phyloP scores from a whole-genome alignment of 148 eudicot genomes.

The Limonium bicolor region DNA sequence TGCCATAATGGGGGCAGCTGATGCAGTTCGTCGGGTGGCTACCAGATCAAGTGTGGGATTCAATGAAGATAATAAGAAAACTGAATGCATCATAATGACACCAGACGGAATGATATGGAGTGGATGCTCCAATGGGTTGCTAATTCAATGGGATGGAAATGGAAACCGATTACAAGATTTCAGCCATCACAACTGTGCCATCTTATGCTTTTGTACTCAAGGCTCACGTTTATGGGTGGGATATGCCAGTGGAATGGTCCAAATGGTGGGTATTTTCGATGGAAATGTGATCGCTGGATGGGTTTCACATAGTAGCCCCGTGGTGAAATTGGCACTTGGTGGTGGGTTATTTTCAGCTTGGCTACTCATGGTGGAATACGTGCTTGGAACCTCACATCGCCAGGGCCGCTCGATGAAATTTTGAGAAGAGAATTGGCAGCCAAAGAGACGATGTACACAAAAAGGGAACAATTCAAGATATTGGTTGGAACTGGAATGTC shows the following conservation, averaged over 20 bases:
- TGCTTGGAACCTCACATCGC: conserved; percentile 78
- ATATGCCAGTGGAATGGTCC: conserved; percentile 76
- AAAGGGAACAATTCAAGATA: conserved; percentile 48
- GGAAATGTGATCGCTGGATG: conserved; percentile 70
- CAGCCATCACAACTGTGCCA: conserved; percentile 48
- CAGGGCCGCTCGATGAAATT: conserved; percentile 69
- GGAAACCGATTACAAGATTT: conserved; percentile 75
- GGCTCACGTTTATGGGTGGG: conserved; percentile 87
- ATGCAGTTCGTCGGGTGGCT: conserved; percentile 90
- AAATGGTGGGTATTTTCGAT: conserved; percentile 68
- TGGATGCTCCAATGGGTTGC: conserved; percentile 73
- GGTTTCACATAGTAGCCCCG: conserved; percentile 86
- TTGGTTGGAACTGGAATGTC: conserved; percentile 97
- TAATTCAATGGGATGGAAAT: conserved; percentile 84
- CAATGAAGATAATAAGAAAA: conserved; percentile 69
- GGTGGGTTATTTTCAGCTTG: conserved; percentile 63
- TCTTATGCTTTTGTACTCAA: conserved; percentile 69
- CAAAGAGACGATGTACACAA: conserved; percentile 48
- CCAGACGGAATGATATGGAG: conserved; percentile 77
- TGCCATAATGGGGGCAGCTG: conserved; percentile 97
- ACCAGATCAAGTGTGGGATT: conserved; percentile 71
- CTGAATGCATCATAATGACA: conserved; percentile 68
- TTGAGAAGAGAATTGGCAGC: conserved; percentile 48
- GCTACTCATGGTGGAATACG: conserved; percentile 99
- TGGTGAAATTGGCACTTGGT: conserved; percentile 64